Base-by-base conservation (phyloP, 345 rosid species). In the Trapa incisa region DNA sequence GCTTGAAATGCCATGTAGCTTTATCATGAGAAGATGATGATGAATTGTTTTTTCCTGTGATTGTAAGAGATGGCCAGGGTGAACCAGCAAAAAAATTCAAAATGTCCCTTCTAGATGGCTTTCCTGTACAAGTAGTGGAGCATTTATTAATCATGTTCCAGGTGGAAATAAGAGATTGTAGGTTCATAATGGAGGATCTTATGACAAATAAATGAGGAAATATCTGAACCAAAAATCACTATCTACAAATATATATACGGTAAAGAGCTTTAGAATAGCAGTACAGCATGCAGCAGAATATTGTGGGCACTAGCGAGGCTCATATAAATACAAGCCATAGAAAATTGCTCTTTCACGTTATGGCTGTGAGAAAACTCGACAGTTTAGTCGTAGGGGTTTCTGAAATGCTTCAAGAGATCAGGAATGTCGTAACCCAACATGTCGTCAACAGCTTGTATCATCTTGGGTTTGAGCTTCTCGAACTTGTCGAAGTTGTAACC, bases 361-460 rank as follows among this genome's bases (percentile, higher is more conserved):
- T 29, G 10, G 17, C 38, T 1, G 35, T 8, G 0, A 42, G 48
- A 45, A 6, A 12, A 9, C 16, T 29, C 22, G n/a, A 7, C 9
- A 32, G 22, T 47, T 75, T 75, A 89, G 57, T 85, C 97, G 14
- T 89, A 89, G 16, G 96, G 97, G 75, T 94, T 94, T 69, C 78
- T 80, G 76, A 93, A 93, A 71, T 73, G 80, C 85, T 90, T 88
- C 80, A 88, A 74, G 68, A 88, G 89, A 3, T 91, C 82, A 0
- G 99, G 96, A 67, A 94, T 89, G 78, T 91, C 95, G 64, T 94
- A 86, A 58, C 87, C 99, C 75, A 91, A 70, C 99, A 94, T 94
- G 71, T 89, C 93, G 68, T 91, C 99, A 15, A 91, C 96, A 22
- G 82, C 81, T 76, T 89, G 96, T 73, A 87, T 78, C 96, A 91